A percentile compares a stretch with the other conserved stretches of the same genome.
Conservation (phyloP, 805 yeast genomes). For the Teunomyces aglyptinius region DNA sequence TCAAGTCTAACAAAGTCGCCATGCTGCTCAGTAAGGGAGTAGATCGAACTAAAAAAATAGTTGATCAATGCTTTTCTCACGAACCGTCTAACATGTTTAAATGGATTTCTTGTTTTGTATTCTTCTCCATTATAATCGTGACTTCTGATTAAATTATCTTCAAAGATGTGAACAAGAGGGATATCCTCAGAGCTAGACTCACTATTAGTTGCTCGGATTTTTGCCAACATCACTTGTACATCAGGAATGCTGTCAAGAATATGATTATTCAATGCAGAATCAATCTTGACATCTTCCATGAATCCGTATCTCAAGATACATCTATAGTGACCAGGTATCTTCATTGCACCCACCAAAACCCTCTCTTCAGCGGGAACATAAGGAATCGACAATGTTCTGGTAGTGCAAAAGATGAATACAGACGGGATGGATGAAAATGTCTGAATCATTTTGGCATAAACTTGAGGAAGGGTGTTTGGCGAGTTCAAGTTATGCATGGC, state of each 20-base stretch:
- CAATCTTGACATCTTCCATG: conserved; percentile 37
- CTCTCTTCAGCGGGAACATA: conserved; percentile 38
- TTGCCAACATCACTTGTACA: conserved; percentile 10
- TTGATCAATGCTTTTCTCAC: conserved; percentile 21
- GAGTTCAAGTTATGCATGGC: conserved; percentile 34
- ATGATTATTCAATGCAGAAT: conserved; percentile 15
- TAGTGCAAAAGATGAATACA: conserved; percentile 43
- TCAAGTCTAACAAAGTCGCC: conserved; percentile 19
- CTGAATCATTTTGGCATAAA: conserved; percentile 36
- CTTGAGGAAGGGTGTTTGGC: conserved; percentile 46
- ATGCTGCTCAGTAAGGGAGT: conserved; percentile 15
- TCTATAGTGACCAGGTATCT: conserved; percentile 46
- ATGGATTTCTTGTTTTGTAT: conserved; percentile 17
- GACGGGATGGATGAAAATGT: conserved; percentile 45
- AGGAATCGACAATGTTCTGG: conserved; percentile 44
- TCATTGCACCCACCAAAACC: conserved; percentile 37
- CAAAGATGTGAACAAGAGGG: conserved; percentile 30
- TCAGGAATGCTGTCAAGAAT: conserved; percentile 22
- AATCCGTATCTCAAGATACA: conserved; percentile 52
- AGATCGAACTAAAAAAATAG: conserved; percentile 25
- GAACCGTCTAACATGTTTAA: conserved; percentile 10
- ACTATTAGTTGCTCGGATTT: conserved; percentile 1
- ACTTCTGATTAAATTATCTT: conserved; percentile 25
- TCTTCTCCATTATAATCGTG: conserved; percentile 16
- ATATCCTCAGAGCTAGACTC: conserved; percentile 7